Conservation (phyloP, 2,329 filamentous ascomycete genomes). For the Helicocarpus griseus region DNA sequence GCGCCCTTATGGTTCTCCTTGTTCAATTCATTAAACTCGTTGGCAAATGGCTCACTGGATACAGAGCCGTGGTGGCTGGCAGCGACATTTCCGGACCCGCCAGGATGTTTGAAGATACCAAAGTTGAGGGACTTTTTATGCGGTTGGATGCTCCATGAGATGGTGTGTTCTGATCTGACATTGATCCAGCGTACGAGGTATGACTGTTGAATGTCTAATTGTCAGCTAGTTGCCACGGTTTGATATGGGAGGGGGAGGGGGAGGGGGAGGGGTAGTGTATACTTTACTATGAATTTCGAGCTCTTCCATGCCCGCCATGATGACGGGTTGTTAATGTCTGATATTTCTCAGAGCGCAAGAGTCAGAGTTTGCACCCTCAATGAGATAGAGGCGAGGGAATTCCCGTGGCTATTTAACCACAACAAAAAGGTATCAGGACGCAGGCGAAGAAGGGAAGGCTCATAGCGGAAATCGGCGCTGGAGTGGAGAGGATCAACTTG, state of each 20-base stretch:
- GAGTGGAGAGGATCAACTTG: neutral
- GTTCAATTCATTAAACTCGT: constrained; percentile 21
- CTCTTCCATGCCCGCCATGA: constrained; percentile 91
- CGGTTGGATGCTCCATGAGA: constrained; percentile 95
- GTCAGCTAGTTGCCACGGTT: constrained; percentile 4
- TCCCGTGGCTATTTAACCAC: neutral
- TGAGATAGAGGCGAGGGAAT: neutral
- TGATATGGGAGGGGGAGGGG: neutral
- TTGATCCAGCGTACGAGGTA: constrained; percentile 98
- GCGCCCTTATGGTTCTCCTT: constrained; percentile 24
- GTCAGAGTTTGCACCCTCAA: neutral
- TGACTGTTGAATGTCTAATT: constrained; percentile 49
- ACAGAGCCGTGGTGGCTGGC: constrained; percentile 23
- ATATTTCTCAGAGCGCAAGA: neutral
- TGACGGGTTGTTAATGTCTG: neutral
- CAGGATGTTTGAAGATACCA: constrained; percentile 94
- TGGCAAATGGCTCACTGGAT: constrained; percentile 7
- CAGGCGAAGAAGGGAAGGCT: neutral
- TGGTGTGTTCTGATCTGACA: constrained; percentile 79
- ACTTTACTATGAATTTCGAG: constrained; percentile 97
- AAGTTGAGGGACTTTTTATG: constrained; percentile 99
- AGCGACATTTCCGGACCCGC: constrained; percentile 46
- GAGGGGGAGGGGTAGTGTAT: constrained; percentile 22
- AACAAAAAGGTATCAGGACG: neutral
- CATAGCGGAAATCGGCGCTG: neutral